Conservation (phyloP, 2,329 filamentous ascomycete species). For the Neonectria punicea region DNA sequence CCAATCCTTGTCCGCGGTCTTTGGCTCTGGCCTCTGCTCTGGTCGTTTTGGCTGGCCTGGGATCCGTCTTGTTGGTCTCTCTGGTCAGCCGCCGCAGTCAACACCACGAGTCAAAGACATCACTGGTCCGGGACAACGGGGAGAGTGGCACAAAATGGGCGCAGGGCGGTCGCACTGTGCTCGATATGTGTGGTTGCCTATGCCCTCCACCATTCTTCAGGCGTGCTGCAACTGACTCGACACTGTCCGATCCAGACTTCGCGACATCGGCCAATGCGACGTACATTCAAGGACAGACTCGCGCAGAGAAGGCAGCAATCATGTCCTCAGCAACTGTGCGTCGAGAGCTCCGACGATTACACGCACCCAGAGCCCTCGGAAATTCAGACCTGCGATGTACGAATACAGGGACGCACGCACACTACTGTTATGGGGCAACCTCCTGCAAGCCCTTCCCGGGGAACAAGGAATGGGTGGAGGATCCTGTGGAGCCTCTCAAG, state of each 20-base stretch:
- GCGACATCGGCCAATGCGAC: neutral
- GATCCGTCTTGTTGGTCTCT: neutral
- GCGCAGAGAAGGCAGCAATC: neutral
- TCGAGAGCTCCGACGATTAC: conserved; percentile 6
- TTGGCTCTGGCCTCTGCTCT: neutral
- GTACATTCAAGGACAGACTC: neutral
- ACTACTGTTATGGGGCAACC: conserved; percentile 25
- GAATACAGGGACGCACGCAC: conserved; percentile 1
- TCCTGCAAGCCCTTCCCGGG: conserved; percentile 38
- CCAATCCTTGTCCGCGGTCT: conserved; percentile 7
- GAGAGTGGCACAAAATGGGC: neutral
- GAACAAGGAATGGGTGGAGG: conserved; percentile 38
- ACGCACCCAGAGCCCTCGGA: neutral
- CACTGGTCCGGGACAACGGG: neutral
- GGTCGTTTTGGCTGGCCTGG: neutral
- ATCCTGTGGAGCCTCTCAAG: conserved; percentile 34
- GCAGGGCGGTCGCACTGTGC: conserved; percentile 11
- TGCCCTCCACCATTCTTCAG: conserved; percentile 11
- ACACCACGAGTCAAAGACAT: neutral
- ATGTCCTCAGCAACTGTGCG: neutral
- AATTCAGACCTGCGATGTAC: neutral
- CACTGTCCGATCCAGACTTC: neutral
- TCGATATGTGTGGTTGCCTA: conserved; percentile 5
- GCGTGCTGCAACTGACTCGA: conserved; percentile 14
- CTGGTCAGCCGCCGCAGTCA: neutral